phyloP scores from a whole-genome alignment of 495 filamentous ascomycete species.

The Symbiotaphrina buchneri region DNA sequence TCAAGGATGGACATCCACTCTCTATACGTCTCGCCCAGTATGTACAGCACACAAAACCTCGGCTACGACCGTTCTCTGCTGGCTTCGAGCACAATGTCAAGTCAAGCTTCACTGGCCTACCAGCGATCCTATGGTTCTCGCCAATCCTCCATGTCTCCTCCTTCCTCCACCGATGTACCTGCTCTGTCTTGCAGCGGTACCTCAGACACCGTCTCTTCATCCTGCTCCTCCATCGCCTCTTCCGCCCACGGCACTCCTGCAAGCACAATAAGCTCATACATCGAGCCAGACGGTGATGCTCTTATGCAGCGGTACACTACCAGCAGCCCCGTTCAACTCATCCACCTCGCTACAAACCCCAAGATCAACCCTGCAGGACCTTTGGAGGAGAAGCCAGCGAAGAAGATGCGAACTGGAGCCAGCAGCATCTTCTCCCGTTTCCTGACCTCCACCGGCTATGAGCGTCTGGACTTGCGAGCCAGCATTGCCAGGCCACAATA shows the following conservation, averaged over 20 bases:
- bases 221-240: conserved; percentile 1
- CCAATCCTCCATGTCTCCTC: conserved; percentile 4
- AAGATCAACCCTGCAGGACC: conserved; percentile 3
- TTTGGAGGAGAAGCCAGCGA: conserved; percentile 3
- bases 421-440: conserved; percentile 5
- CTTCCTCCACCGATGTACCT: conserved; percentile 5
- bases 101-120: background rate
- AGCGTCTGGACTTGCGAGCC: background rate
- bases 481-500: conserved; percentile 3
- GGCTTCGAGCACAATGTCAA: background rate
- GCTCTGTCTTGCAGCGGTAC: conserved; percentile 4
- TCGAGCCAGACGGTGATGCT: conserved; percentile 4
- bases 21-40: background rate
- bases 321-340: conserved; percentile 1
- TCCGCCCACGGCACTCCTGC: conserved; percentile 3
- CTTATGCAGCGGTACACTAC: background rate
- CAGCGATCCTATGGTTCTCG: background rate
- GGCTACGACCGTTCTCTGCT: background rate
- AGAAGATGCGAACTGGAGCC: conserved; percentile 3
- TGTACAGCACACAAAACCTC: background rate
- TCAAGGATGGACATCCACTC: background rate
- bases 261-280: conserved; percentile 4
- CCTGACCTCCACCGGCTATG: background rate
- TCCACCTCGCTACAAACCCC: background rate
- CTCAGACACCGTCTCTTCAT: conserved; percentile 3